phyloP scores from a whole-genome alignment of 495 filamentous ascomycete genomes.

The Penicillium parvum region DNA sequence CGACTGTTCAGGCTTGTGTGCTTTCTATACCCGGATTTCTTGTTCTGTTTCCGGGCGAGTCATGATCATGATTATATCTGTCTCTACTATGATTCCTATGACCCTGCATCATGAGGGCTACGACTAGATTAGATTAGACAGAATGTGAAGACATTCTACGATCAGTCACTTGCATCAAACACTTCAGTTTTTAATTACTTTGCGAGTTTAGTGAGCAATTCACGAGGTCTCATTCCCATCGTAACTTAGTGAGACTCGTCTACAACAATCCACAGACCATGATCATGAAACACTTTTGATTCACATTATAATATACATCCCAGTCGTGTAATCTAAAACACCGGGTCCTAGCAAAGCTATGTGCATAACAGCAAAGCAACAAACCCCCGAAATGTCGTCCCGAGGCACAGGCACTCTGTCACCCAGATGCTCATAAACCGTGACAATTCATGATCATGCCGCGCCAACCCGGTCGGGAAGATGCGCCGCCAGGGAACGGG shows the following conservation, averaged over 20 bases:
- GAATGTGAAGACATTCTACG: too few species aligned
- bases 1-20: neutral
- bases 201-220: slow-evolving; percentile 2
- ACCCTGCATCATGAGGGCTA: neutral
- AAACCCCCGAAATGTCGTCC: neutral
- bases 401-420: too few species aligned
- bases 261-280: too few species aligned
- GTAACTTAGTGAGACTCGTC: too few species aligned
- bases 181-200: too few species aligned
- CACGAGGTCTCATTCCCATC: neutral
- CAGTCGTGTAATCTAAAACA: slow-evolving; percentile 5
- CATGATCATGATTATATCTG: neutral
- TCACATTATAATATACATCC: slow-evolving; percentile 13
- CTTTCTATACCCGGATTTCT: neutral
- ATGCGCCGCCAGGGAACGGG: neutral
- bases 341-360: slow-evolving; percentile 1
- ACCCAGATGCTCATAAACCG: too few species aligned
- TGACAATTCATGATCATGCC: neutral
- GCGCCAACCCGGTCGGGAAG: neutral
- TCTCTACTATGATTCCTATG: neutral
- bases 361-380: neutral
- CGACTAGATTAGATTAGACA: too few species aligned
- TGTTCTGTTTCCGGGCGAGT: neutral
- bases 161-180: too few species aligned
- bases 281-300: slow-evolving; percentile 5